A percentile compares a stretch with the other conserved stretches of the same genome.
phyloP scores from a whole-genome alignment of 805 yeast species.

The Kodamaea sagamina region DNA sequence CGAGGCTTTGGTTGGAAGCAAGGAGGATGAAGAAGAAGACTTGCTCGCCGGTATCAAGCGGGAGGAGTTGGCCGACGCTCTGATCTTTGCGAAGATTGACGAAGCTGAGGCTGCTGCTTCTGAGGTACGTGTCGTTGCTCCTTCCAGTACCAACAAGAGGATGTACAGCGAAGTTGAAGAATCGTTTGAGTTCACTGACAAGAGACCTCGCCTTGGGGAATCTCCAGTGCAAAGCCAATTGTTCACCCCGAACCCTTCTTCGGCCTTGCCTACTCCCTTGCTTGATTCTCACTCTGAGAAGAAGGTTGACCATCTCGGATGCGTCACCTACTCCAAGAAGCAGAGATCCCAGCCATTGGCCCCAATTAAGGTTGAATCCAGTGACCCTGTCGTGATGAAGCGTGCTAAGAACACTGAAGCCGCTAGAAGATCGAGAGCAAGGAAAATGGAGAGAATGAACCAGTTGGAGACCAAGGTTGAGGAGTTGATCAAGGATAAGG shows the following conservation, averaged over 20 bases:
- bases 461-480: slow-evolving; percentile 81
- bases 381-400: slow-evolving; percentile 74
- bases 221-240: slow-evolving; percentile 21
- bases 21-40: slow-evolving; percentile 11
- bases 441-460: slow-evolving; percentile 84
- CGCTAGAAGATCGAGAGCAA: slow-evolving; percentile 91
- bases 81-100: slow-evolving; percentile 11
- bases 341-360: slow-evolving; percentile 69
- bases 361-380: slow-evolving; percentile 61
- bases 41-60: slow-evolving; percentile 12
- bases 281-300: slow-evolving; percentile 20
- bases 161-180: slow-evolving; percentile 9
- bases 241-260: slow-evolving; percentile 32
- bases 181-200: not conserved
- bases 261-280: slow-evolving; percentile 36
- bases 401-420: slow-evolving; percentile 98
- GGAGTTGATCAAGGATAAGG: slow-evolving; percentile 58
- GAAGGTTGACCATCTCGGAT: slow-evolving; percentile 71
- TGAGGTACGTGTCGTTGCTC: slow-evolving; percentile 11
- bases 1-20: slow-evolving; percentile 22
- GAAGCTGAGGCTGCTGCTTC: slow-evolving; percentile 18
- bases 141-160: slow-evolving; percentile 17
- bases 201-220: slow-evolving; percentile 8
- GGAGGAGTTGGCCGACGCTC: slow-evolving; percentile 14
- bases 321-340: slow-evolving; percentile 76